Evolutionary conservation across 148 eudicot species (phyloP).

Genomic region (Beta vulgaris): DNA sequence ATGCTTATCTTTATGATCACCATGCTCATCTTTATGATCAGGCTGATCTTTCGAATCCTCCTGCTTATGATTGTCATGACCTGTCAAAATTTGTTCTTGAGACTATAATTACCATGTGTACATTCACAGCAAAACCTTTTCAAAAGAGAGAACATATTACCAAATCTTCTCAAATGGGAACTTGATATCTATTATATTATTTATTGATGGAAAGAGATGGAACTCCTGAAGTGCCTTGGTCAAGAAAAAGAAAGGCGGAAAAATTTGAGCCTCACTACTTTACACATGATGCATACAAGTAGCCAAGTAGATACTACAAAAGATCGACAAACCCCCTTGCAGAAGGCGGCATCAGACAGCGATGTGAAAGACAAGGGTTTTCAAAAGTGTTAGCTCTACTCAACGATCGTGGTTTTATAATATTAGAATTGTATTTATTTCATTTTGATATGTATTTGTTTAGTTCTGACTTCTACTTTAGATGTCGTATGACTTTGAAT

Average conservation of each 20-base stretch:
- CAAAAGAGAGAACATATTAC: background rate
- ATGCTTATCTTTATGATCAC: conserved; percentile 53
- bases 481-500: too few relatives aligned
- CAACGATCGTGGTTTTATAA: too few relatives aligned
- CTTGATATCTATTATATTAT: background rate
- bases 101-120: conserved; percentile 13
- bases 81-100: conserved; percentile 26
- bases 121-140: background rate
- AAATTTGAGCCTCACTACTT: background rate
- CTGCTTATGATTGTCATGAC: conserved; percentile 21
- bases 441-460: too few relatives aligned
- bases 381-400: too few relatives aligned
- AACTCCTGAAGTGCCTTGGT: background rate
- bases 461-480: too few relatives aligned
- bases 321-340: too few relatives aligned
- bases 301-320: too few relatives aligned
- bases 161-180: background rate
- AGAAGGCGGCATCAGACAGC: too few relatives aligned
- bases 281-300: conserved; percentile 6
- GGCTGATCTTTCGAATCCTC: conserved; percentile 20
- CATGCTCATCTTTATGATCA: conserved; percentile 28
- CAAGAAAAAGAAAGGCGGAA: background rate
- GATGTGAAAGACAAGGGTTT: too few relatives aligned
- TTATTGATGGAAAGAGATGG: background rate
- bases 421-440: too few relatives aligned